Conservation (phyloP, 495 filamentous ascomycete species). For the Hypoxylon rickii region DNA sequence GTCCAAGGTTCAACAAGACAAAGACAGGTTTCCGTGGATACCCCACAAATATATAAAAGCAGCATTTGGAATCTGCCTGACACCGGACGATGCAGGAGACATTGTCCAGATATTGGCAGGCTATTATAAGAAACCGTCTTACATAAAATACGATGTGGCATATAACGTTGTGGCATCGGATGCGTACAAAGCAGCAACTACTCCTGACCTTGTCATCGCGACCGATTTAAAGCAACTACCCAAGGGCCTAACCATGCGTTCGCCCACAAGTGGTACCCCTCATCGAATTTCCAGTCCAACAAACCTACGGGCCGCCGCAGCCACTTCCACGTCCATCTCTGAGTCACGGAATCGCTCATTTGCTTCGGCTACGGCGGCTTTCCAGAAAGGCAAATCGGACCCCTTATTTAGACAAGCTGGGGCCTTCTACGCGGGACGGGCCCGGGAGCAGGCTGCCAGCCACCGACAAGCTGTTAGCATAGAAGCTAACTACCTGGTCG, state of each 20-base stretch:
- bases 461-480: constrained; percentile 28
- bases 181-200: constrained; percentile 1
- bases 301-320: constrained; percentile 11
- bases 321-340: constrained; percentile 5
- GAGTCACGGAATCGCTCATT: constrained; percentile 24
- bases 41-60: constrained; percentile 26
- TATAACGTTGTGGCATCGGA: constrained; percentile 33
- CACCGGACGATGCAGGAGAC: constrained; percentile 15
- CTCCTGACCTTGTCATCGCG: not conserved
- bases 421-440: constrained; percentile 44
- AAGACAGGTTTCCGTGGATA: constrained; percentile 23
- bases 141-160: constrained; percentile 32
- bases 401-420: constrained; percentile 46
- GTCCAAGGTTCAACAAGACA: constrained; percentile 6
- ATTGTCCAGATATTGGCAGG: constrained; percentile 28
- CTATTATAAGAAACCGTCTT: constrained; percentile 34
- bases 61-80: constrained; percentile 17
- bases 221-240: constrained; percentile 5
- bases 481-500: constrained; percentile 64
- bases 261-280: not conserved
- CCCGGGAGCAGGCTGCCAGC: constrained; percentile 31
- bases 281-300: constrained; percentile 7
- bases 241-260: not conserved
- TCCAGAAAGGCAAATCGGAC: constrained; percentile 40
- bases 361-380: constrained; percentile 38